Base-by-base conservation (phyloP, 495 filamentous ascomycete genomes). In the Tuber aestivum region DNA sequence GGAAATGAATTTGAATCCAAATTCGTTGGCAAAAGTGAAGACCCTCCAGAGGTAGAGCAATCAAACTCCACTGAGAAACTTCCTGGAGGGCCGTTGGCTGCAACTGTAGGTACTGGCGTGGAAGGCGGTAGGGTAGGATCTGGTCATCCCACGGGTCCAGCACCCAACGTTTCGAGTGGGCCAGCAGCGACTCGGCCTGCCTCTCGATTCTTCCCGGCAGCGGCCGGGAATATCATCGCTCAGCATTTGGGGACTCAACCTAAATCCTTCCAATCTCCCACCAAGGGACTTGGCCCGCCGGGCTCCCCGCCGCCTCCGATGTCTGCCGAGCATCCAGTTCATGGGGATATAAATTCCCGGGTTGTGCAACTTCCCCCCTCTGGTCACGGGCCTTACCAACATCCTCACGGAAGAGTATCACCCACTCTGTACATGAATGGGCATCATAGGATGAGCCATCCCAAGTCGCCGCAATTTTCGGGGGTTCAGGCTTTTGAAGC, bases 261-360 rank as follows among this genome's bases (percentile, higher is more conserved):
- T 61, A 78, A 48, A 9, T 35, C 65, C 18, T n/a, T 41, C 70
- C 75, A 78, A 10, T 50, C 71, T 1, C 71, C 69, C 42, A 38
- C 44, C 9, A 50, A 42, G 32, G 74, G 72, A 41, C 70, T 81
- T 32, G 78, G 77, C 20, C 76, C 78, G 16, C 77, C 78, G 14
- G 77, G 77, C 69, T 80, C 77, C 23, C 80, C 80, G 12, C 80
- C 80, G 32, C 80, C 80, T 35, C 80, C 80, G 18, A 82, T 82
- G 76, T 82, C 80, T 71, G 73, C 79, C 14, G 80, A 82, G 42
- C 80, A 82, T 69, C 80, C 80, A 27, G 80, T 82, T 23, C 79
- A 82, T 56, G 80, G 80, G 16, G 80, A 76, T 70, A 70, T 21
- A 41, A 76, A 74, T 72, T 74, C 77, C 14, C 79, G 80, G 32